Evolutionary conservation across 768 basidiomycete genomes (phyloP).

Genomic region (Gautieria morchelliformis): DNA sequence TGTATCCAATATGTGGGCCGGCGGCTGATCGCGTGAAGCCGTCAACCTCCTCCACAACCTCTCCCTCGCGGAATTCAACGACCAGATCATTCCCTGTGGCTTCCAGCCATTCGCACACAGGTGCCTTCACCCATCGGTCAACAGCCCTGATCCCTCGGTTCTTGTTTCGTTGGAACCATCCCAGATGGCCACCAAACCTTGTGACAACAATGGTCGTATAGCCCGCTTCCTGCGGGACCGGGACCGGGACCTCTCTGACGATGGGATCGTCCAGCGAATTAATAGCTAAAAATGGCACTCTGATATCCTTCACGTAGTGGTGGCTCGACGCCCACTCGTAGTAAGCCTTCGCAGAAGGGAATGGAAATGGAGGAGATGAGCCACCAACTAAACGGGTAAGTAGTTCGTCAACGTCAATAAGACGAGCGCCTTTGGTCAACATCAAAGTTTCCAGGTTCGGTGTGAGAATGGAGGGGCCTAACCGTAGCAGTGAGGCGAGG

Average conservation of each 20-base stretch:
- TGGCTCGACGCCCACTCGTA: constrained; percentile 51
- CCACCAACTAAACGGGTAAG: constrained; percentile 62
- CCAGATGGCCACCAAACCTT: constrained; percentile 63
- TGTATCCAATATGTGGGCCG: constrained; percentile 46
- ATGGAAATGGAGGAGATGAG: constrained; percentile 31
- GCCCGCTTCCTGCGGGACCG: constrained; percentile 37
- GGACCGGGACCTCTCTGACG: constrained; percentile 51
- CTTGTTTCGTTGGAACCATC: constrained; percentile 61
- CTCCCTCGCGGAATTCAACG: constrained; percentile 22
- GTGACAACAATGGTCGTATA: constrained; percentile 56
- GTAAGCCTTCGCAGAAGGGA: constrained; percentile 36
- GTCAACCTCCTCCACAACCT: constrained; percentile 37
- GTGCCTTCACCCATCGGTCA: constrained; percentile 58
- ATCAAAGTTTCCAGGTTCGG: constrained; percentile 29
- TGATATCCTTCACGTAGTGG: constrained; percentile 45
- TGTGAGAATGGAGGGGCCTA: constrained; percentile 25
- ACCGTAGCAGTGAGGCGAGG: constrained; percentile 30
- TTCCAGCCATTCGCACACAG: constrained; percentile 64
- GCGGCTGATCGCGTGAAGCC: constrained; percentile 57
- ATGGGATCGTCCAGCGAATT: constrained; percentile 75
- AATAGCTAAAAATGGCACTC: constrained; percentile 66
- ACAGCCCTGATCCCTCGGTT: constrained; percentile 20
- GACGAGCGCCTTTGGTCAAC: constrained; percentile 40
- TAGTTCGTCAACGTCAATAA: constrained; percentile 49
- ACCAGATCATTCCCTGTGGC: constrained; percentile 46